These are phyloP conservation scores for Athelia sp. DNA, from an alignment of 1,284 basidiomycete species.

Conservation along the genomic window DNA sequence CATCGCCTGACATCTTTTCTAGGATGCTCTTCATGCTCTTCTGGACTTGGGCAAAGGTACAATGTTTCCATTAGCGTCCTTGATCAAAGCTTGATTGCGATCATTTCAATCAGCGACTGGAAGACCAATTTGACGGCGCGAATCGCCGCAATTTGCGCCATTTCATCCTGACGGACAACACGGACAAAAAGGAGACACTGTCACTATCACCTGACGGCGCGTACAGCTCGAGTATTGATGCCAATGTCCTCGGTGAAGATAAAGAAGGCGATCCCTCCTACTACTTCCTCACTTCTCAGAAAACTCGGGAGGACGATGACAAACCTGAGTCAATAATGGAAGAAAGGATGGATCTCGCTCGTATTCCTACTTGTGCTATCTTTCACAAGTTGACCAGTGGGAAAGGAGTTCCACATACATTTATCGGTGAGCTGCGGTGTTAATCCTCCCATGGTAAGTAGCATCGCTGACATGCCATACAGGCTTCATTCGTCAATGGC, in stretches of 20 bases:
- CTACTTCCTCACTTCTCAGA: neutral
- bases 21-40: conserved; percentile 46
- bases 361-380: conserved; percentile 49
- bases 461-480: neutral
- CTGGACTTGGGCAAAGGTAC: conserved; percentile 60
- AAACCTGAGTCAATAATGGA: conserved; percentile 1
- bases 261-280: conserved; percentile 4
- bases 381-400: conserved; percentile 52
- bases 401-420: conserved; percentile 54
- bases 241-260: conserved; percentile 12
- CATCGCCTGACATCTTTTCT: neutral
- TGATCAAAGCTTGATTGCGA: neutral
- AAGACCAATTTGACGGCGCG: conserved; percentile 52
- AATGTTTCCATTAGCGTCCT: conserved; percentile 3
- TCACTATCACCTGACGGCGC: neutral
- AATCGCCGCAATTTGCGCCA: conserved; percentile 51
- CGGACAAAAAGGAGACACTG: neutral
- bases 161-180: conserved; percentile 29
- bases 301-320: neutral
- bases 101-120: conserved; percentile 33
- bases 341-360: conserved; percentile 28
- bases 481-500: conserved; percentile 52
- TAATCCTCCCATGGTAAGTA: conserved; percentile 6
- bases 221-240: conserved; percentile 3
- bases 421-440: conserved; percentile 34